Conservation (phyloP, 1,284 basidiomycete genomes). For the Melampsora larici-populina region DNA sequence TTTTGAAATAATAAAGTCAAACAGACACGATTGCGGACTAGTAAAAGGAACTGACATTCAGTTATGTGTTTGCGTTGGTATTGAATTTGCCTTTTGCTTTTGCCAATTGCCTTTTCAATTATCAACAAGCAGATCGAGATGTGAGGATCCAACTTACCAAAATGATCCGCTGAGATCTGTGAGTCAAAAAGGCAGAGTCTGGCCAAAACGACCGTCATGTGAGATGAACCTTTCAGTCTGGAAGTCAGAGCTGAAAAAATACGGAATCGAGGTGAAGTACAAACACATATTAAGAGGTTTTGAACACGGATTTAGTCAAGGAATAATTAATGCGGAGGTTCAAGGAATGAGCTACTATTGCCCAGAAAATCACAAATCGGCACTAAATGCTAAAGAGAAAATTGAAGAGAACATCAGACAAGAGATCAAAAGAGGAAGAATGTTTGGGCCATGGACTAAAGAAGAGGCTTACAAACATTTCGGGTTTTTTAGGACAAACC, state of each 20-base stretch:
- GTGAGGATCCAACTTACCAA: slow-evolving; percentile 3
- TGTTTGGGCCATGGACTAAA: too few species aligned
- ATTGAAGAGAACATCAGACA: neutral
- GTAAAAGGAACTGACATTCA: too few species aligned
- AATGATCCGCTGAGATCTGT: neutral
- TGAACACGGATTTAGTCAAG: slow-evolving; percentile 9
- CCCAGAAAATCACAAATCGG: neutral
- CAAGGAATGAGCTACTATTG: neutral
- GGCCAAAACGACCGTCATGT: neutral
- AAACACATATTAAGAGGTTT: neutral
- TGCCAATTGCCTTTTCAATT: too few species aligned
- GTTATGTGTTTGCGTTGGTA: too few species aligned
- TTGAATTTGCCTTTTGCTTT: too few species aligned
- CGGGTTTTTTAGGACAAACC: slow-evolving; percentile 10
- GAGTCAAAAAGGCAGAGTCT: neutral
- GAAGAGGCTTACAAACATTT: neutral
- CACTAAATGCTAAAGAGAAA: neutral
- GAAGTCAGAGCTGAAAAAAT: too few species aligned
- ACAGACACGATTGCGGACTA: neutral
- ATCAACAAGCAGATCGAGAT: too few species aligned
- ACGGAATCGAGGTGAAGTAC: too few species aligned
- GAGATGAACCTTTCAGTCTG: too few species aligned
- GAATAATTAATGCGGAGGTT: neutral
- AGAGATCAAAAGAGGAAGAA: neutral
- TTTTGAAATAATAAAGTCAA: too few species aligned